Evolutionary conservation across 495 filamentous ascomycete genomes (phyloP).

Genomic region (Penicillium goetzii): DNA sequence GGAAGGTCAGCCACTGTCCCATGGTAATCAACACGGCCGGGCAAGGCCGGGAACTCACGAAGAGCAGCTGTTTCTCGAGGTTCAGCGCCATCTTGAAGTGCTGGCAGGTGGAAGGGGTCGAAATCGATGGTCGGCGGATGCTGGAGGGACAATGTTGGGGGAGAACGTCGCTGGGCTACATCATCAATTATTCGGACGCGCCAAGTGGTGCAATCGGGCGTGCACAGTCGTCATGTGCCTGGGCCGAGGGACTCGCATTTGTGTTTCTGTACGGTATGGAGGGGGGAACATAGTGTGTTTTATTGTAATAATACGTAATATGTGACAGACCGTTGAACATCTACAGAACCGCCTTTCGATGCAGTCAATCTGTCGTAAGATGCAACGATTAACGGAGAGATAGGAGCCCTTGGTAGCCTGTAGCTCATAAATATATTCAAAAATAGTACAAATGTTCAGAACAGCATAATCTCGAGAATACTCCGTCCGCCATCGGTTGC

Average conservation of each 20-base stretch:
- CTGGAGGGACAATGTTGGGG: conserved; percentile 15
- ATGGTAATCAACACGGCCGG: conserved; percentile 7
- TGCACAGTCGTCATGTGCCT: conserved; percentile 29
- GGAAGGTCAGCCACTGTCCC: conserved; percentile 28
- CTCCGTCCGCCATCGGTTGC: neutral
- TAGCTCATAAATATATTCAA: neutral
- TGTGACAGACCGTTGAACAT: neutral
- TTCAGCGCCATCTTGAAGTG: conserved; percentile 66
- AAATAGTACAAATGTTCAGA: neutral
- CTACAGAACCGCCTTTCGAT: neutral
- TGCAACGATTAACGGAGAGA: neutral
- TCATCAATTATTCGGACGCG: conserved; percentile 24
- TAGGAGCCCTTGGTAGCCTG: neutral
- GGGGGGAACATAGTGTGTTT: neutral
- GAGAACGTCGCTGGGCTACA: conserved; percentile 18
- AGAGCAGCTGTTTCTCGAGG: conserved; percentile 77
- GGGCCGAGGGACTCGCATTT: conserved; percentile 20
- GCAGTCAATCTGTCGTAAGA: neutral
- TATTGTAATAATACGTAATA: conserved; percentile 5
- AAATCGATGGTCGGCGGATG: conserved; percentile 13
- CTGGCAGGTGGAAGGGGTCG: conserved; percentile 3
- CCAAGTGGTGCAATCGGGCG: conserved; percentile 27
- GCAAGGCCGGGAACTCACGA: conserved; percentile 57
- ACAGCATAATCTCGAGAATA: neutral
- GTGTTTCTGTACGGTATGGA: conserved; percentile 19